Base-by-base conservation (phyloP, 768 basidiomycete genomes). In the Exidia glandulosa region DNA sequence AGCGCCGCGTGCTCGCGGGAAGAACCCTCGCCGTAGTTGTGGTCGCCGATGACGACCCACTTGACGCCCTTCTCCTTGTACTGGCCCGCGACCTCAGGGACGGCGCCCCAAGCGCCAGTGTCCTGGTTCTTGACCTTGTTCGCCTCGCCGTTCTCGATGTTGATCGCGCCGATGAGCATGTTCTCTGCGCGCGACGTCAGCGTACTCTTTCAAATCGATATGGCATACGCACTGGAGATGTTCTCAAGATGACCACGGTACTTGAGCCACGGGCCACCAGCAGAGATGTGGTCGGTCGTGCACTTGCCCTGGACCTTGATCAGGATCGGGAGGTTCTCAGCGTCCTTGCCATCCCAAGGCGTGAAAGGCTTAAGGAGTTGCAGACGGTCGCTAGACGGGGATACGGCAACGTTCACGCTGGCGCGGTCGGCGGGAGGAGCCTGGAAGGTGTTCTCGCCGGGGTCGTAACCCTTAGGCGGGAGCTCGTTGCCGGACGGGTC, bases 261-360 rank as follows among this genome's bases (percentile, higher is more conserved):
- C 78, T 97, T 97, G 78, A 98, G 84, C 95, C 95, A 98, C 50
- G 95, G 95, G 61, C 95, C 95, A 79, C 94, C 95, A 70, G 94
- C 94, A 62, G 87, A 90, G 73, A 95, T 94, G 74, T 95, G 92
- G 72, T 95, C 93, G 64, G 93, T 94, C 45, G 92, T 99, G 88
- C 96, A 99, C 80, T 99, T 99, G 82, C 95, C 95, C 79, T 85
- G 81, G 65, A 91, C 96, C 83, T 99, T 99, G 82, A 99, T 99
- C 70, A 99, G 79, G 63, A 99, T 79, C 10, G 95, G 95, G 64
- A 94, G 81, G 66, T 90, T 88, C 59, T 80, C 77, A 55, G 93
- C 89, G 45, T 90, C 86, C 83, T 96, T 88, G 58, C 94, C 93
- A 73, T 95, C 83, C 93, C 93, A 98, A 30, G 89, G 79, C 69